Evolutionary conservation across 2,329 filamentous ascomycete species (phyloP), one percentile per base, ranked within the genome.

Genomic region (Trichoderma cornu-damae): DNA sequence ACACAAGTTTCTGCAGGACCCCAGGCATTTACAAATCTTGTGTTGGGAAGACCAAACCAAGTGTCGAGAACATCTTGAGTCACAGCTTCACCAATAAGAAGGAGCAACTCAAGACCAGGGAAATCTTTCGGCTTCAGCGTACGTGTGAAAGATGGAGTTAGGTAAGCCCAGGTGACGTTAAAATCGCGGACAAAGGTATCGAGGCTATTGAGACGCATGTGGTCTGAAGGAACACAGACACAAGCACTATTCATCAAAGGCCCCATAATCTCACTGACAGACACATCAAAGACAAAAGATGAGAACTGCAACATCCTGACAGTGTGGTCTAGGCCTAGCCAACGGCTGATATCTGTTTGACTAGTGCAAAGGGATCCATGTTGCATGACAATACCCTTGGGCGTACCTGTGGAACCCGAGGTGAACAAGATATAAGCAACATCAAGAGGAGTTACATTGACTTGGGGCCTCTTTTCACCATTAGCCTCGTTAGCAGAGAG

Each of bases 1-100:
- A 56, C 47, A 16, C 57, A 61, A 1, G 51, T 59, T 32, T 62
- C 62, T 1, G 63, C 59, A 4, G 63, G 63, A 0, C 63, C 63
- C 32, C 61, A 64, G 4, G 43, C 59, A 16, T 65, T 64, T 28
- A 62, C 30, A 6, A 65, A 26, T 12, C 43, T 34, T 4, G 40
- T 56, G 3, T 57, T 37, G 2, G 52, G 52, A 22, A 55, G 52
- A 3, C 50, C 56, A 16, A 34, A 46, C 61, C 61, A 64, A 9
- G 20, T 26, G 9, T 58, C 50, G 3, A 62, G 22, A 1, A 63
- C 24, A 18, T 59, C 52, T 20, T 38, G 34, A 4, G 58, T 46
- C 0, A 57, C 22, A 18, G 59, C 12, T 22, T 64, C 62, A 1
- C 62, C 62, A 3, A 34, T 43, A 3, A 63, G 34, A 32, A 58